A percentile compares a stretch with the other conserved stretches of the same genome.
These are phyloP conservation scores for Solanum lycopersicoides DNA, from an alignment of 257 asterid species.

Conservation along the genomic window DNA sequence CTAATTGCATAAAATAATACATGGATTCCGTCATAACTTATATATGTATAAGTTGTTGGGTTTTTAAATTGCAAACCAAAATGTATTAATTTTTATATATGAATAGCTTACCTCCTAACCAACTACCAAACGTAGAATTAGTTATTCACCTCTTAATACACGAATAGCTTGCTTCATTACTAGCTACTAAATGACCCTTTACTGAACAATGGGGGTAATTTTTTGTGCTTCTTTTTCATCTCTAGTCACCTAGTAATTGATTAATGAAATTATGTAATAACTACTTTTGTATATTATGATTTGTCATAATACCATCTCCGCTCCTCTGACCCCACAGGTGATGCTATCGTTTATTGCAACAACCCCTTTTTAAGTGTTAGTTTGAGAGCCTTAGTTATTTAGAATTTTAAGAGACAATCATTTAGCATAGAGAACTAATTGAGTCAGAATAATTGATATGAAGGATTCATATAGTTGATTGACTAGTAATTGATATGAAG, in stretches of 20 bases:
- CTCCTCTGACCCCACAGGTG: background rate
- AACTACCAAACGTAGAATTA: background rate
- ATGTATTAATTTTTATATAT: background rate
- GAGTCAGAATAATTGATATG: background rate
- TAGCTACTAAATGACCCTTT: slow-evolving; percentile 9
- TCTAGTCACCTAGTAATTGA: background rate
- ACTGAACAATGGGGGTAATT: slow-evolving; percentile 68
- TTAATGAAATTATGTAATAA: background rate
- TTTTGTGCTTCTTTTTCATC: background rate
- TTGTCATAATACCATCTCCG: background rate
- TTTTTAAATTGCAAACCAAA: background rate
- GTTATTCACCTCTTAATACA: background rate
- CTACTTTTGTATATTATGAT: background rate
- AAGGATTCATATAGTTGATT: background rate
- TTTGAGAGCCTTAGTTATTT: background rate
- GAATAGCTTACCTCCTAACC: background rate
- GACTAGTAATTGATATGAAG: no score
- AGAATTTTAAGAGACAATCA: background rate
- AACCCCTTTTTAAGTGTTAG: background rate
- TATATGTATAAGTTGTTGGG: background rate
- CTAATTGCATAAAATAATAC: background rate
- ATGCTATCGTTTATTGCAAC: background rate
- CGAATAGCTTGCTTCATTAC: background rate
- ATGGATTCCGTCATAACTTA: background rate
- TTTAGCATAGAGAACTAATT: background rate